phyloP scores from a whole-genome alignment of 2,329 filamentous ascomycete species.

The Fusarium sp. region DNA sequence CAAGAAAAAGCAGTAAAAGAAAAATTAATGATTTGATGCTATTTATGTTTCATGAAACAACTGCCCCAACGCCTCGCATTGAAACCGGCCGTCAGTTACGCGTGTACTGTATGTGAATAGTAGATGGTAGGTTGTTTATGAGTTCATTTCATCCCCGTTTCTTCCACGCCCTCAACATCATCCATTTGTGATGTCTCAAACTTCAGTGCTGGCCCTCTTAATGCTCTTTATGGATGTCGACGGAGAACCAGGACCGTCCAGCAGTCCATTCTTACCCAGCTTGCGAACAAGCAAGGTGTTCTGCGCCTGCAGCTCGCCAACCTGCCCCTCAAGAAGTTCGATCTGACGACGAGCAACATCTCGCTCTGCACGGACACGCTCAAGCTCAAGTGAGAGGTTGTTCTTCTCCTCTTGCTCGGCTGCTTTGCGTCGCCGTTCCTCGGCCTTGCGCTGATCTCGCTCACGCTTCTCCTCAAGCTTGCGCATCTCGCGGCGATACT shows the following conservation, averaged over 20 bases:
- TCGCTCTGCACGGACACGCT: constrained; percentile 63
- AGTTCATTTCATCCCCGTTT: neutral
- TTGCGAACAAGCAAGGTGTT: constrained; percentile 70
- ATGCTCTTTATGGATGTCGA: constrained; percentile 48
- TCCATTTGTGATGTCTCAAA: constrained; percentile 7
- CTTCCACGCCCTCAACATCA: neutral
- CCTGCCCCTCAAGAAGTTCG: constrained; percentile 66
- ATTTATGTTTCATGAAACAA: constrained; percentile 18
- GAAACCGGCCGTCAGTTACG: constrained; percentile 26
- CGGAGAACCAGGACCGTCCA: constrained; percentile 58
- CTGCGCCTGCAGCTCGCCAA: constrained; percentile 70
- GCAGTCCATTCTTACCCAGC: constrained; percentile 61
- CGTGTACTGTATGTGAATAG: constrained; percentile 19
- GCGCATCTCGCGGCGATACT: constrained; percentile 72
- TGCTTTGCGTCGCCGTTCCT: constrained; percentile 64
- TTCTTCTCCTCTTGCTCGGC: constrained; percentile 66
- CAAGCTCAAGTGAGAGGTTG: constrained; percentile 65
- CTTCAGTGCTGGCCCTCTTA: constrained; percentile 21
- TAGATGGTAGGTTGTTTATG: constrained; percentile 4
- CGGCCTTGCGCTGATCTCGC: constrained; percentile 72
- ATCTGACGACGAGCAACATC: constrained; percentile 67
- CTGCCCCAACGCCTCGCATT: constrained; percentile 43
- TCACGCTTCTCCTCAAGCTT: constrained; percentile 74
- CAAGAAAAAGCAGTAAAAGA: constrained; percentile 8
- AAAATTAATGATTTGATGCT: constrained; percentile 28